phyloP scores from a whole-genome alignment of 176 grass and related monocot species.

The Urochloa ruziziensis region DNA sequence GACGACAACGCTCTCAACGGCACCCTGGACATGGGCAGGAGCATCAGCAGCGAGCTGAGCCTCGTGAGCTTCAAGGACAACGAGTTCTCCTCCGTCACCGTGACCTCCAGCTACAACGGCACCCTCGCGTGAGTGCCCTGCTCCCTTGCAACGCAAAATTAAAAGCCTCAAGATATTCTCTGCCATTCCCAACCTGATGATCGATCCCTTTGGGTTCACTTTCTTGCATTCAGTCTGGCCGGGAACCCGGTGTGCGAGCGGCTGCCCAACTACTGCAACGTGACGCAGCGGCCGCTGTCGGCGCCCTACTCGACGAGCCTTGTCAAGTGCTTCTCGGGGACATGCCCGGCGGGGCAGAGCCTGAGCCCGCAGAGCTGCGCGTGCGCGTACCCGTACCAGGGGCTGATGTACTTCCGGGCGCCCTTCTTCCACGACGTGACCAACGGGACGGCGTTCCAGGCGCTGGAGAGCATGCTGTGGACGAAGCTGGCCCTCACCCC shows the following conservation, averaged over 20 bases:
- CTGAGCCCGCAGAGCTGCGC: conserved; percentile 79
- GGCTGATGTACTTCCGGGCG: conserved; percentile 70
- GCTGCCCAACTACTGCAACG: conserved; percentile 50
- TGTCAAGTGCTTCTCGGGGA: conserved; percentile 47
- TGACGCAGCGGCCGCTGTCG: conserved; percentile 1
- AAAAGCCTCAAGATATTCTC: no score
- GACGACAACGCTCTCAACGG: conserved; percentile 81
- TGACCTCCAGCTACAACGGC: conserved; percentile 51
- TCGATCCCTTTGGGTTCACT: neutral
- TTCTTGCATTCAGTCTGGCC: conserved; percentile 54
- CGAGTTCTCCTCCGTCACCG: conserved; percentile 22
- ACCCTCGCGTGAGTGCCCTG: conserved; percentile 54
- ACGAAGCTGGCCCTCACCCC: conserved; percentile 62
- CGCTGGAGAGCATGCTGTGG: conserved; percentile 69
- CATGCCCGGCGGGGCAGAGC: conserved; percentile 60
- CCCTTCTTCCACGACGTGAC: conserved; percentile 65
- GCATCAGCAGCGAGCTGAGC: conserved; percentile 66
- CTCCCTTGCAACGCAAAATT: neutral
- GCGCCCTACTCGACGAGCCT: conserved; percentile 72
- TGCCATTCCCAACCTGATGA: neutral
- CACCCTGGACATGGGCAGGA: conserved; percentile 62
- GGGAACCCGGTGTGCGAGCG: conserved; percentile 77
- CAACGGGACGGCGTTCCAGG: conserved; percentile 70
- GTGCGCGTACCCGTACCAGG: conserved; percentile 86
- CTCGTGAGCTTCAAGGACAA: conserved; percentile 89